Base-by-base conservation (phyloP, 495 filamentous ascomycete species). In the Penicillium crystallinum region DNA sequence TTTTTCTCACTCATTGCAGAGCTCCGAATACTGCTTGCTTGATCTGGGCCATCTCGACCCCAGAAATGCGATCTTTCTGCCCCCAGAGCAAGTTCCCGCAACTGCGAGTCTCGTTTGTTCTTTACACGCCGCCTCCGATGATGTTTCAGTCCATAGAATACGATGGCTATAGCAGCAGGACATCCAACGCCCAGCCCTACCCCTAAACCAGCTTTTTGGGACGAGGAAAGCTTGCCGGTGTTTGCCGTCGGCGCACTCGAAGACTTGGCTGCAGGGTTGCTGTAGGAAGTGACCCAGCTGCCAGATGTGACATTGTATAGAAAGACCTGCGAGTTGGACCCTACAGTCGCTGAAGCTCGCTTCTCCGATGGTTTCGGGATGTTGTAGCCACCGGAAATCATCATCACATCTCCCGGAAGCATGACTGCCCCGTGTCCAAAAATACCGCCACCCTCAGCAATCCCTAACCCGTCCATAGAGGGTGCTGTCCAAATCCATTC, bases 371-470 rank as follows among this genome's bases (percentile, higher is more conserved):
- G 59, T 25, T 63, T 66, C 7, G 81, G 68, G 49, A 96, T 95
- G 9, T 61, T 72, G 54, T 88, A 90, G 2, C 92, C 92, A 14
- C 92, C 92, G 38, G 84, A 78, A 23, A 95, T 72, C 86, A 97
- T 88, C 88, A 97, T 89, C 0, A 96, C 79, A 54, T 85, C 87
- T 2, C 91, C 92, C 17, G 88, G 85, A 14, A 97, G 78, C 76
- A 96, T 81, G 5, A 75, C 79, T 4, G 89, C 89, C 2, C 86
- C 92, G 65, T 97, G 92, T 4, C 92, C 92, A 62, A 88, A 95
- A 3, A 95, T 71, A 0, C 89, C 90, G 3, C 73, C 58, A 6
- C 78, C 80, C 44, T 75, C 67, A 2, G 65, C 52, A 2, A 80
- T 67, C 1, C 68, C 73, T n/a, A 54, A 25, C 12, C 70, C 72